Base-by-base conservation (phyloP, 306 rosid genomes). In the Vigna trinervia region DNA sequence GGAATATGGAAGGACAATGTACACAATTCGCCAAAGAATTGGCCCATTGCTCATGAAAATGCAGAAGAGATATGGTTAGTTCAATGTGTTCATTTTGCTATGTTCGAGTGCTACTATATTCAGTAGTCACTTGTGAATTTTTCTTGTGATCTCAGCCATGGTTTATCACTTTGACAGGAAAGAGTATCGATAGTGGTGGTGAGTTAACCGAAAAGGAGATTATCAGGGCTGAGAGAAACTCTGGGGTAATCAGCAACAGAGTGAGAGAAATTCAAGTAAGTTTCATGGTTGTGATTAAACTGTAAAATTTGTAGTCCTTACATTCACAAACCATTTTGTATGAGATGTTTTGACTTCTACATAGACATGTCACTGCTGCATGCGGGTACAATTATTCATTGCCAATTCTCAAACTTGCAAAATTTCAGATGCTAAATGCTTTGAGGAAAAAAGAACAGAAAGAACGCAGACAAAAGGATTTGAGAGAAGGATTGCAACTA, bases 221-320 rank as follows among this genome's bases (percentile, higher is more conserved):
- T 75, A 95, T 95, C 77, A 88, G 99, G 87, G 97, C 97, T 14
- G 99, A 92, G 82, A 90, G 99, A 81, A 95, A 95, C 75, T 88
- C 97, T 11, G 99, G 97, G 52, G 87, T 95, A 51, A 63, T 95
- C 73, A 96, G 99, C 84, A 81, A 69, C 64, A 89, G 86, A 91
- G 90, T 96, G 81, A 90, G 99, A 86, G 98, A 96, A 80, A 96
- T 96, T 81, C 99, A 96, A 87, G 99, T 92, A 83, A 81, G 99
- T 87, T 30, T 67, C 8, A 8, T 64, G 71, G 26, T 69, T 36
- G 19, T 69, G 76, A 72, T 80, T 62, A 78, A 79, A 76, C 76
- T 71, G 76, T 56, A 75, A 52, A 77, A 36, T 28, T 26, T 23
- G 68, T 64, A 75, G 12, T 38, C 65, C 82, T 65, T 46, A 32